A percentile compares a stretch with the other conserved stretches of the same genome.
Conservation (phyloP, 805 yeast species). For the Saccharomycopsis microspora region DNA sequence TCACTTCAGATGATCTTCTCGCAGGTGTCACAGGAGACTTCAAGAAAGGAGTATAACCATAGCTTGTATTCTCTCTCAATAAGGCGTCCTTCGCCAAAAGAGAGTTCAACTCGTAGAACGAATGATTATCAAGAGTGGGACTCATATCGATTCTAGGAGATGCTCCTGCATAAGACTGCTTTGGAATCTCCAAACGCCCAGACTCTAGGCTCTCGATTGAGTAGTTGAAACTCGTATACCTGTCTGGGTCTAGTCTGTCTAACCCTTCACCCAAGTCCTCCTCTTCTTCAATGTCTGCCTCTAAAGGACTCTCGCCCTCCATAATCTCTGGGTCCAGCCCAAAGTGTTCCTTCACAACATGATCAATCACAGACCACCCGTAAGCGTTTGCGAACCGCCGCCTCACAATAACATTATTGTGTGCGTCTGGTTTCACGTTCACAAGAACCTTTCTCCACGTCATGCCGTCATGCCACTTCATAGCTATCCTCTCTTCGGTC, state of each 20-base stretch:
- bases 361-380: constrained; percentile 78
- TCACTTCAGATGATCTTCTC: background rate
- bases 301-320: background rate
- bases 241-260: background rate
- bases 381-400: constrained; percentile 68
- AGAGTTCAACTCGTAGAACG: constrained; percentile 3
- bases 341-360: constrained; percentile 54
- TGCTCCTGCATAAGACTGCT: background rate
- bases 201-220: background rate
- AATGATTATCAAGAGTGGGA: background rate
- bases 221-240: background rate
- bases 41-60: constrained; percentile 1
- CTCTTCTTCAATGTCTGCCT: constrained; percentile 1
- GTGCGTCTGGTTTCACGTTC: constrained; percentile 62
- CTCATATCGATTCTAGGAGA: constrained; percentile 2
- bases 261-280: constrained; percentile 5
- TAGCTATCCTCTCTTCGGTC: constrained; percentile 57
- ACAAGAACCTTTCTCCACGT: constrained; percentile 65
- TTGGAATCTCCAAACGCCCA: background rate
- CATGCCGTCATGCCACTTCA: constrained; percentile 58
- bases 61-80: constrained; percentile 1
- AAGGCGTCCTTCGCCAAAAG: constrained; percentile 1
- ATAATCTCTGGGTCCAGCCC: constrained; percentile 2
- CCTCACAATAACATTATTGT: constrained; percentile 63
- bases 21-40: background rate